These are phyloP conservation scores for Vicia sativa DNA, from an alignment of 306 rosid genomes.

Conservation along the genomic window DNA sequence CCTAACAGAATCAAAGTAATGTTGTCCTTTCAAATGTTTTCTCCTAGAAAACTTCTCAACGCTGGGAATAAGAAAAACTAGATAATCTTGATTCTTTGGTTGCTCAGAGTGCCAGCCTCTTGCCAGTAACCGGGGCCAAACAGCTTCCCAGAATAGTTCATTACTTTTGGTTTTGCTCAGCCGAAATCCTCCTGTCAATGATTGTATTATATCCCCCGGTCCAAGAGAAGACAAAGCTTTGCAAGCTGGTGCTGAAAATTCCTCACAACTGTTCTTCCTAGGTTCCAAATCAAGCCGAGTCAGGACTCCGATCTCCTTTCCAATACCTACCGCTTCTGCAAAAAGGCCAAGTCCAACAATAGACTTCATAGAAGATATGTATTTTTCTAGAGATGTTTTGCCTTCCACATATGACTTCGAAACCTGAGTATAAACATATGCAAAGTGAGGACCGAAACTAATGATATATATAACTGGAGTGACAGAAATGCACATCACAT, in stretches of 20 bases:
- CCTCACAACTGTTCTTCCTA: slow-evolving; percentile 50
- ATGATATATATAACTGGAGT: slow-evolving; percentile 23
- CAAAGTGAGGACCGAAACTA: not conserved
- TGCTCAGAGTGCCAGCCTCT: not conserved
- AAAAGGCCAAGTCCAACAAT: slow-evolving; percentile 58
- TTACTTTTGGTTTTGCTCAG: slow-evolving; percentile 67
- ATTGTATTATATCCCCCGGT: slow-evolving; percentile 42
- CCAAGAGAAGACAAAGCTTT: slow-evolving; percentile 58
- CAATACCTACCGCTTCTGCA: slow-evolving; percentile 73
- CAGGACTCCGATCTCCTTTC: slow-evolving; percentile 52
- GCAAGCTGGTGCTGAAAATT: slow-evolving; percentile 43
- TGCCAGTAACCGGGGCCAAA: not conserved
- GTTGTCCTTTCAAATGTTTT: slow-evolving; percentile 66
- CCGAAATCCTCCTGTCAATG: slow-evolving; percentile 65
- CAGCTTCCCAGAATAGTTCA: slow-evolving; percentile 67
- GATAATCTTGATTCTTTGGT: not conserved
- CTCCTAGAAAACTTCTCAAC: not conserved
- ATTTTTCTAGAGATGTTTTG: not conserved
- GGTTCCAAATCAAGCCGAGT: slow-evolving; percentile 45
- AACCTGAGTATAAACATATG: not conserved
- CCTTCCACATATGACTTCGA: not conserved
- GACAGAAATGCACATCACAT: not conserved
- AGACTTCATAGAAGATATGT: slow-evolving; percentile 50
- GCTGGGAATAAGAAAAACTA: not conserved
- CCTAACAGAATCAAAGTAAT: slow-evolving; percentile 69